Evolutionary conservation across 805 yeast species (phyloP), one percentile per base, ranked within the genome.

Genomic region (Cyberlindnera euphorbiiphila): DNA sequence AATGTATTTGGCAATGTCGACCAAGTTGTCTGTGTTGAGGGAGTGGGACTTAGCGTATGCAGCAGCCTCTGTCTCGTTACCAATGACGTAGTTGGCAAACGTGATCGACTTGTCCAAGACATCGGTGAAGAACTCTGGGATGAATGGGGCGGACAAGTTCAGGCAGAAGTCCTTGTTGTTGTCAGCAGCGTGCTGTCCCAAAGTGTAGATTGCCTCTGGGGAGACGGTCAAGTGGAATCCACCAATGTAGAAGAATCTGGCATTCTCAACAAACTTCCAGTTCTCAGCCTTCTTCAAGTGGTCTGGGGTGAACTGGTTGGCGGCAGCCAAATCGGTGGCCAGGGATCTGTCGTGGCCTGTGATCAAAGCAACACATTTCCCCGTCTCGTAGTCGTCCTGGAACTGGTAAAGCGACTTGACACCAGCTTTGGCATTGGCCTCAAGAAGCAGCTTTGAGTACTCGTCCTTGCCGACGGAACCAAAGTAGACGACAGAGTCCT

Each of bases 211-310:
- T 40, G 98, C 97, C 43, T 82, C 95, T 49, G 96, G 96, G 50
- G 95, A 85, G 41, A 93, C 99, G 41, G 99, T 93, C 68, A 93
- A 75, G 66, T 93, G 99, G 86, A 81, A 93, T n/a, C 99, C 99
- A 57, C 98, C 98, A 59, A 93, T 84, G 76, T 93, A 93, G 73
- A 69, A 93, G 56, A 71, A 73, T 62, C 79, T 71, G 44, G 91
- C 98, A 34, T 68, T 71, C 66, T 86, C 88, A 45, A 93, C 95
- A 42, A 71, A 66, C 48, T 68, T 68, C 96, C 97, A 89, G 74
- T 89, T 86, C 66, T 83, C 94, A 49, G 94, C 85, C 59, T 76
- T 76, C 59, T 85, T 80, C 60, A 93, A 75, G 65, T 93, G 98
- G 42, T 76, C 76, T 35, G 91, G 81, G 59, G 83, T 84, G 81